Evolutionary conservation across 768 basidiomycete species (phyloP).

Genomic region (Podaxis rugospora): DNA sequence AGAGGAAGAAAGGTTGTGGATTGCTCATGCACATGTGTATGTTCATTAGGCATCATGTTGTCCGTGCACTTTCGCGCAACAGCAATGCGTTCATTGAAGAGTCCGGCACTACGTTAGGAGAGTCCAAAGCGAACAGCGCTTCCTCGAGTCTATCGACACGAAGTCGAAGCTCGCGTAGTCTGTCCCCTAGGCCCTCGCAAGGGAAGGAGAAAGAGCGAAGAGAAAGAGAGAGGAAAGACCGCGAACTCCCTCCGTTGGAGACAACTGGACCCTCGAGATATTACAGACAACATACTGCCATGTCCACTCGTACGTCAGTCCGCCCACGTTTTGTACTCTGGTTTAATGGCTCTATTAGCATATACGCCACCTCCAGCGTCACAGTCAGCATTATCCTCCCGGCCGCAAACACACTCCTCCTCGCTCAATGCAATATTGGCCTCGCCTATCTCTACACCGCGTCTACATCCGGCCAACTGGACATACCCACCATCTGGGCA

Average conservation of each 20-base stretch:
- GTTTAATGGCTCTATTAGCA: background rate
- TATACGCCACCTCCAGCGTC: constrained; percentile 10
- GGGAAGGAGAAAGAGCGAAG: constrained; percentile 31
- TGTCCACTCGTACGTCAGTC: constrained; percentile 34
- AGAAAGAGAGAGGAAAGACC: constrained; percentile 20
- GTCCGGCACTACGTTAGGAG: constrained; percentile 23
- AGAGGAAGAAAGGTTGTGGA: background rate
- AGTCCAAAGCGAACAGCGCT: constrained; percentile 18
- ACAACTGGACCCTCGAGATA: constrained; percentile 47
- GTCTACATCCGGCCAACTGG: constrained; percentile 8
- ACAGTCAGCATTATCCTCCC: constrained; percentile 12
- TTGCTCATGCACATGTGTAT: constrained; percentile 16
- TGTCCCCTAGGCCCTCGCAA: constrained; percentile 38
- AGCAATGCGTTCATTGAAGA: constrained; percentile 55
- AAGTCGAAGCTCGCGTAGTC: constrained; percentile 38
- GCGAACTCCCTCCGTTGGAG: constrained; percentile 16
- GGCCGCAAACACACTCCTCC: constrained; percentile 3
- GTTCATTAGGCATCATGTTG: constrained; percentile 3
- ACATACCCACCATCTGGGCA: background rate
- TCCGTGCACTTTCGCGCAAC: constrained; percentile 37
- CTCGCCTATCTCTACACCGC: constrained; percentile 11
- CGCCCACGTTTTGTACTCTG: constrained; percentile 3
- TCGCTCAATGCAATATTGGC: constrained; percentile 12
- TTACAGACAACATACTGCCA: constrained; percentile 59
- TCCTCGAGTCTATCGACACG: constrained; percentile 33